A percentile compares a stretch with the other conserved stretches of the same genome.
Conservation (phyloP, 441 rosid species). For the Codiaeum variegatum region DNA sequence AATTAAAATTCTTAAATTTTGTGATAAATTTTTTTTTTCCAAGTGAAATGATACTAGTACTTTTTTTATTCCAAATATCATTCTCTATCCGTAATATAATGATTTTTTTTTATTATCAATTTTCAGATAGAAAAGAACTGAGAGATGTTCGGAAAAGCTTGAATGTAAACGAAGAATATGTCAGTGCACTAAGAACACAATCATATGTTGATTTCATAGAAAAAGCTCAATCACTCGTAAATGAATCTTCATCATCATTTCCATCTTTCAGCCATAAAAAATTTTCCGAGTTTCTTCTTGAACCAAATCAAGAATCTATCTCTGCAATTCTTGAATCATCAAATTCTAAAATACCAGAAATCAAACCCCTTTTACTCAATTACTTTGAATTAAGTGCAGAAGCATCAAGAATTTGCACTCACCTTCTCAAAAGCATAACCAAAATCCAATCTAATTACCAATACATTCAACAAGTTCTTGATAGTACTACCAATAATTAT, state of each 20-base stretch:
- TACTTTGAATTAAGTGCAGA: conserved; percentile 42
- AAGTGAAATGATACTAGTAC: no score
- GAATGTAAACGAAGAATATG: conserved; percentile 39
- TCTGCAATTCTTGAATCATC: conserved; percentile 31
- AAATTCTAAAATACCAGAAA: conserved; percentile 24
- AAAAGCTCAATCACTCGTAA: conserved; percentile 36
- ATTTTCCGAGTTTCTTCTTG: conserved; percentile 33
- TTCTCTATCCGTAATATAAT: no score
- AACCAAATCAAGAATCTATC: conserved; percentile 38
- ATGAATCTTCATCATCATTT: conserved; percentile 19
- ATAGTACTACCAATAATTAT: conserved; percentile 9
- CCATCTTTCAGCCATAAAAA: conserved; percentile 22
- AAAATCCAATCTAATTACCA: conserved; percentile 23
- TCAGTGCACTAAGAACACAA: conserved; percentile 38
- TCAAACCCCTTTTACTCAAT: conserved; percentile 27
- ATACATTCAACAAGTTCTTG: conserved; percentile 25
- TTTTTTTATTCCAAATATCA: no score
- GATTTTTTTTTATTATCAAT: not conserved
- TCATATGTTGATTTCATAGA: conserved; percentile 36
- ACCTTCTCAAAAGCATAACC: conserved; percentile 29
- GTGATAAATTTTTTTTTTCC: no score
- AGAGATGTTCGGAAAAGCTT: conserved; percentile 25
- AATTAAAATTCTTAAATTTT: no score
- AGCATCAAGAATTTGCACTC: conserved; percentile 36
- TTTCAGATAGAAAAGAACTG: conserved; percentile 29